Evolutionary conservation across 1,284 basidiomycete species (phyloP).

Genomic region (Microbotryum saponariae): DNA sequence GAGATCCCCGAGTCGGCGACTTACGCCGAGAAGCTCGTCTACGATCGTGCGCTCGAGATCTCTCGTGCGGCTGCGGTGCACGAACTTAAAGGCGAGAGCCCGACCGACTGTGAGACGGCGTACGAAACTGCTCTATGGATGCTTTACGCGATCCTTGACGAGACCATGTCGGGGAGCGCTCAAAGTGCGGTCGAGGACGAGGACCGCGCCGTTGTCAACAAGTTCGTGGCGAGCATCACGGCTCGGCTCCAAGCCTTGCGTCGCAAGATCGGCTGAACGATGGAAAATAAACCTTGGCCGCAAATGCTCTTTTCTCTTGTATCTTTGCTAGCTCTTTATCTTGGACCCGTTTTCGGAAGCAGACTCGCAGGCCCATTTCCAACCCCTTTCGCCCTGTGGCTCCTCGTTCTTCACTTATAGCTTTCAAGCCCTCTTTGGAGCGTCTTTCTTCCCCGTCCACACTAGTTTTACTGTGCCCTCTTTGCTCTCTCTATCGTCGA

Average conservation of each 20-base stretch:
- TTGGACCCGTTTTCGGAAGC: neutral
- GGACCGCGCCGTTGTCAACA: conserved; percentile 69
- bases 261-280: conserved; percentile 17
- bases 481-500: neutral
- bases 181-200: conserved; percentile 75
- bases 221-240: conserved; percentile 42
- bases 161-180: conserved; percentile 70
- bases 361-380: neutral
- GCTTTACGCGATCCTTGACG: conserved; percentile 81
- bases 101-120: conserved; percentile 69
- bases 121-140: conserved; percentile 94
- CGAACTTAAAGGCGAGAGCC: conserved; percentile 75
- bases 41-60: conserved; percentile 51
- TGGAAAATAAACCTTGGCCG: neutral
- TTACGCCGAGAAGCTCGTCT: conserved; percentile 49
- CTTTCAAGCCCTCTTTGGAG: neutral
- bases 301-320: neutral
- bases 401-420: neutral
- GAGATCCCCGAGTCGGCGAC: conserved; percentile 45
- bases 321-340: neutral
- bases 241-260: conserved; percentile 22
- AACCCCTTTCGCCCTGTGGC: neutral
- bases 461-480: neutral
- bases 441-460: neutral
- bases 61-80: conserved; percentile 85